Evolutionary conservation across 257 asterid genomes (phyloP).

Genomic region (Misopates orontium): DNA sequence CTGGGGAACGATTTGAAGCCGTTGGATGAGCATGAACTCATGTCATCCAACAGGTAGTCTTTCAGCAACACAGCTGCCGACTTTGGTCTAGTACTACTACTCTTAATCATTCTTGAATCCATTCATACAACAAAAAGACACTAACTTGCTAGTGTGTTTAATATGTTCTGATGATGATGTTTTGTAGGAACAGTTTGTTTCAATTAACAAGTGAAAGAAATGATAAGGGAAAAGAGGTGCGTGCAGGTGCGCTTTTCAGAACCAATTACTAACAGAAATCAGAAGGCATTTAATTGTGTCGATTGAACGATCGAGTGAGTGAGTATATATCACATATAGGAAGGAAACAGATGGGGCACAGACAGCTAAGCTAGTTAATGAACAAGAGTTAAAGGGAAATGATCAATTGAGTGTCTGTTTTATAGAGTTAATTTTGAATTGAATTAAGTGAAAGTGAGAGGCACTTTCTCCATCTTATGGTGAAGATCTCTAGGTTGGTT

Average conservation of each 20-base stretch:
- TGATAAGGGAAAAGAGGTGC: neutral
- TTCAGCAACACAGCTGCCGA: constrained; percentile 35
- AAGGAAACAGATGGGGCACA: constrained; percentile 16
- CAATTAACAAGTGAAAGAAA: neutral
- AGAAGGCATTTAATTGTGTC: constrained; percentile 30
- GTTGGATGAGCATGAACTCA: constrained; percentile 61
- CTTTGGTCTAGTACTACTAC: constrained; percentile 3
- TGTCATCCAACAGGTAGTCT: constrained; percentile 48
- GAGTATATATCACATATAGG: neutral
- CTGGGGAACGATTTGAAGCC: constrained; percentile 58
- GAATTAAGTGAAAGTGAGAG: constrained; percentile 47
- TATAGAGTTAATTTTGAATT: constrained; percentile 10
- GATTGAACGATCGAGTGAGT: neutral
- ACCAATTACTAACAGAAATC: neutral
- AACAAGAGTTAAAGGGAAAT: constrained; percentile 3
- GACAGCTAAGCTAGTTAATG: constrained; percentile 7
- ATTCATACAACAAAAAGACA: constrained; percentile 13
- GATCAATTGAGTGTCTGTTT: constrained; percentile 8
- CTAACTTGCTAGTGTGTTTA: no score
- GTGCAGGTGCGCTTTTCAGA: constrained; percentile 8
- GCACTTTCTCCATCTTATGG: constrained; percentile 50
- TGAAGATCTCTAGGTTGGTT: constrained; percentile 69
- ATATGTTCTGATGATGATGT: no score
- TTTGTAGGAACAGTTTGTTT: no score
- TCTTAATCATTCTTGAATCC: constrained; percentile 39